A percentile compares a stretch with the other conserved stretches of the same genome.
Evolutionary conservation across 2,329 filamentous ascomycete genomes (phyloP).

Genomic region (Xylaria hypoxylon): DNA sequence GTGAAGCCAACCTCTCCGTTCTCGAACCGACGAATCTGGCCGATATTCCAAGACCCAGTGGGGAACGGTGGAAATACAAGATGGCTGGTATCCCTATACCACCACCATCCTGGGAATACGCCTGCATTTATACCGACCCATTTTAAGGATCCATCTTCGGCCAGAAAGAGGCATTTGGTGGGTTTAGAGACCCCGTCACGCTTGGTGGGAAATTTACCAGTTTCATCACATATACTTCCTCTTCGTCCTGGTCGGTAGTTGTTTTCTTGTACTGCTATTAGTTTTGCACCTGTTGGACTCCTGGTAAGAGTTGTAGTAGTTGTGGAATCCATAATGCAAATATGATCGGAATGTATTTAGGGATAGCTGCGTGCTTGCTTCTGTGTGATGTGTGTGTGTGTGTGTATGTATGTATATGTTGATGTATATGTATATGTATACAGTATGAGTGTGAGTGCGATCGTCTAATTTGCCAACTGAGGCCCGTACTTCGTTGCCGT

Average conservation of each 20-base stretch:
- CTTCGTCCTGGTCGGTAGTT: background rate
- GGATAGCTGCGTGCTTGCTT: background rate
- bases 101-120: conserved; percentile 20
- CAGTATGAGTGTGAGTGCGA: no score
- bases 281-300: conserved; percentile 1
- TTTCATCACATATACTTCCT: background rate
- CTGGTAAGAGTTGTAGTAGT: background rate
- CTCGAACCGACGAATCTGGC: conserved; percentile 17
- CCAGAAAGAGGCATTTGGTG: conserved; percentile 28
- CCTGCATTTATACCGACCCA: conserved; percentile 27
- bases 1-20: conserved; percentile 13
- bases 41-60: conserved; percentile 18
- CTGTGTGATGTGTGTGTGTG: background rate
- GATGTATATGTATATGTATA: background rate
- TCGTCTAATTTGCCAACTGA: background rate
- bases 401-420: background rate
- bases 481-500: background rate
- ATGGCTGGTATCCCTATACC: background rate
- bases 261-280: conserved; percentile 4
- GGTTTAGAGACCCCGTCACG: conserved; percentile 33
- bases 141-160: conserved; percentile 15
- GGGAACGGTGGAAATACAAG: conserved; percentile 25
- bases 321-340: background rate
- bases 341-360: background rate
- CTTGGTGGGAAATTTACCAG: background rate